Evolutionary conservation across 768 basidiomycete species (phyloP).

Genomic region (Stropharia rugosoannulata): DNA sequence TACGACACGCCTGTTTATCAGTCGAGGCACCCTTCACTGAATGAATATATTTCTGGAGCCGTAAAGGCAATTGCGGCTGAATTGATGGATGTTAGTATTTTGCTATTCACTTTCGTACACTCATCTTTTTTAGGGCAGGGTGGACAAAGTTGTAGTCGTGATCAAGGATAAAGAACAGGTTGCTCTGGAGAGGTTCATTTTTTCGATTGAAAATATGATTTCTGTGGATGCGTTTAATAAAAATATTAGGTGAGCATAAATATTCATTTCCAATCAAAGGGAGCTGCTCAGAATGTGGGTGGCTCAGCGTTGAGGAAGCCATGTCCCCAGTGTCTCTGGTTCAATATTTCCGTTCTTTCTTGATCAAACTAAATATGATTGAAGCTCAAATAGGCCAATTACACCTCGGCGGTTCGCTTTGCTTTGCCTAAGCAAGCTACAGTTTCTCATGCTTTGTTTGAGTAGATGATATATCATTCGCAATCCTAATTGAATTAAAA

Average conservation of each 20-base stretch:
- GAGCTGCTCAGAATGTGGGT: neutral
- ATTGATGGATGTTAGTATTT: constrained; percentile 53
- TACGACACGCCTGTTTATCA: constrained; percentile 92
- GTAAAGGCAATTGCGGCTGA: constrained; percentile 82
- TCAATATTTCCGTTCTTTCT: constrained; percentile 80
- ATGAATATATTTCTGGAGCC: constrained; percentile 88
- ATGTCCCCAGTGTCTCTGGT: constrained; percentile 63
- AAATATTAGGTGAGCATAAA: constrained; percentile 56
- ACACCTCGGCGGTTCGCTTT: constrained; percentile 46
- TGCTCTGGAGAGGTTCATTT: constrained; percentile 87
- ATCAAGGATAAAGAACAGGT: constrained; percentile 81
- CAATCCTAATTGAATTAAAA: constrained; percentile 77
- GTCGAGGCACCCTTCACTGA: constrained; percentile 86
- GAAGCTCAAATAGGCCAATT: constrained; percentile 69
- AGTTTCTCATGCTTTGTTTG: neutral
- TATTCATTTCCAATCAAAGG: neutral
- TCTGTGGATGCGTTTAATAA: constrained; percentile 68
- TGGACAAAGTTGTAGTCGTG: constrained; percentile 79
- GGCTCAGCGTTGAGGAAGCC: constrained; percentile 64
- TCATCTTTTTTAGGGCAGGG: constrained; percentile 53
- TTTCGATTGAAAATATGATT: constrained; percentile 83
- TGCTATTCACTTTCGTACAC: neutral
- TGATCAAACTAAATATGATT: constrained; percentile 78
- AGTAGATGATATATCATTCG: constrained; percentile 74
- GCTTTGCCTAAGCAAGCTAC: too few relatives aligned